Percentiles rank a stretch among this genome's conserved stretches.
phyloP scores from a whole-genome alignment of 208 protist genomes.

The Leptomonas pyrrhocoris region DNA sequence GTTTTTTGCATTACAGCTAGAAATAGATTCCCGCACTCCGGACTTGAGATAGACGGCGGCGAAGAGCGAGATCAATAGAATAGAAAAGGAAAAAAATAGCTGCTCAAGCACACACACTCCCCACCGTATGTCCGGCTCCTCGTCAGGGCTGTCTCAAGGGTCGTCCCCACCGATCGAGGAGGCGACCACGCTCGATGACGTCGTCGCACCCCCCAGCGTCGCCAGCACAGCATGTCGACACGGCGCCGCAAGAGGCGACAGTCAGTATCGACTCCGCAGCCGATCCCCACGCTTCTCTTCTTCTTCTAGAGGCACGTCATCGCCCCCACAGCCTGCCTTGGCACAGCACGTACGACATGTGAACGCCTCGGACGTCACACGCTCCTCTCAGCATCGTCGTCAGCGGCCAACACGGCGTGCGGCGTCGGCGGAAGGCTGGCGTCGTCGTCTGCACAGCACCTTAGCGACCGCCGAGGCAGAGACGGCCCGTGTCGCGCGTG shows the following conservation, averaged over 20 bases:
- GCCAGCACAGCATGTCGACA: slow-evolving; percentile 17
- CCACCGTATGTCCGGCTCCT: background rate
- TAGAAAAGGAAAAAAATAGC: background rate
- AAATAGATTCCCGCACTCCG: too few species aligned
- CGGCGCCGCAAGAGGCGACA: background rate
- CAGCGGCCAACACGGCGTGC: background rate
- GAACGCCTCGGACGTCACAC: background rate
- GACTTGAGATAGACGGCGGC: too few species aligned
- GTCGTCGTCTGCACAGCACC: slow-evolving; percentile 6
- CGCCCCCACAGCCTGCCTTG: background rate
- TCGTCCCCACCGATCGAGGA: background rate
- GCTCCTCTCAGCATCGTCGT: background rate
- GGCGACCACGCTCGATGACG: background rate
- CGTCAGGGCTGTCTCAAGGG: slow-evolving; percentile 1
- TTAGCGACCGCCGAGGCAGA: slow-evolving; percentile 16
- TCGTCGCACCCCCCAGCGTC: slow-evolving; percentile 3
- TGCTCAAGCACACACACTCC: background rate
- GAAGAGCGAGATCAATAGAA: too few species aligned
- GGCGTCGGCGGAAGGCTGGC: background rate
- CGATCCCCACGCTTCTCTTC: background rate
- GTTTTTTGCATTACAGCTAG: background rate
- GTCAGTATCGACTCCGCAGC: background rate
- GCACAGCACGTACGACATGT: background rate
- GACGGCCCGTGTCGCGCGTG: slow-evolving; percentile 27
- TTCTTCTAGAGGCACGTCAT: background rate